Evolutionary conservation across 495 filamentous ascomycete genomes (phyloP).

Genomic region (Daldinia grandis): DNA sequence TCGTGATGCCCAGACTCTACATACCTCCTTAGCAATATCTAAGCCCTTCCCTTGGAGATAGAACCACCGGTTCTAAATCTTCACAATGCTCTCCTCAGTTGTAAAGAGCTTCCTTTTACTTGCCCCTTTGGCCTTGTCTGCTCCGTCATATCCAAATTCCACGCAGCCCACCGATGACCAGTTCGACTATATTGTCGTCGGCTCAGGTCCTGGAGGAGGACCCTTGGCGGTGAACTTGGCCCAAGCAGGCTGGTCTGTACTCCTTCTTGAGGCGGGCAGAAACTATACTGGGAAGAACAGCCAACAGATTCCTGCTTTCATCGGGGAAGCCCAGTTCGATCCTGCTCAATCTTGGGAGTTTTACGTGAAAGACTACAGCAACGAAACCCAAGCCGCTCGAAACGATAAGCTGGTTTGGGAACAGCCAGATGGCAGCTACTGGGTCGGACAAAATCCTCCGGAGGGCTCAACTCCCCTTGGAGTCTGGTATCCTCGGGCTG

Average conservation of each 20-base stretch:
- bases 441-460: slow-evolving; percentile 2
- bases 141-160: background rate
- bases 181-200: slow-evolving; percentile 8
- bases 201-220: background rate
- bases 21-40: background rate
- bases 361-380: background rate
- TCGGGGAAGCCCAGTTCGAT: background rate
- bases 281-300: background rate
- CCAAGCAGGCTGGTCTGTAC: background rate
- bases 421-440: background rate
- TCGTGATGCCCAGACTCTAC: background rate
- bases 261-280: background rate
- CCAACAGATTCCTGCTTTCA: background rate
- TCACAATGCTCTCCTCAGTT: background rate
- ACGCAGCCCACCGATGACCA: background rate
- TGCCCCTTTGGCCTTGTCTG: background rate
- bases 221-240: slow-evolving; percentile 2
- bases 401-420: background rate
- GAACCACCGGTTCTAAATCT: background rate
- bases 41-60: background rate
- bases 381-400: background rate
- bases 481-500: slow-evolving; percentile 6
- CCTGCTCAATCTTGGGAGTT: background rate
- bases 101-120: background rate
- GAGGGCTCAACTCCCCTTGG: background rate